A percentile compares a stretch with the other conserved stretches of the same genome.
phyloP scores from a whole-genome alignment of 352 stramenopile species.

The Pythium dissimile region DNA sequence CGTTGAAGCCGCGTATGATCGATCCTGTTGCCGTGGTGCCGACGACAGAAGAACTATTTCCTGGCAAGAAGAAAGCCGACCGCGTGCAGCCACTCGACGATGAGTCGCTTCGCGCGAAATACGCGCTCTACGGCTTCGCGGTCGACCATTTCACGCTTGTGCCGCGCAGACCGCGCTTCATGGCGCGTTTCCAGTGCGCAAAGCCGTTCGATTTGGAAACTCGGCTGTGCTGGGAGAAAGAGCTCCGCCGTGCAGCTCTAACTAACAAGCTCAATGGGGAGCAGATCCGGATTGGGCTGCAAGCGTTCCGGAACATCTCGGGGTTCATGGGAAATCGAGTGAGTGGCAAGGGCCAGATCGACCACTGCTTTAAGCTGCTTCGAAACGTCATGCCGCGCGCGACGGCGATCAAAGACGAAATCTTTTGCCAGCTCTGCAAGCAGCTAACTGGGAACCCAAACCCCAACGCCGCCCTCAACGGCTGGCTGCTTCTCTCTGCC shows the following conservation, averaged over 20 bases:
- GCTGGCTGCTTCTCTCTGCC: conserved; percentile 67
- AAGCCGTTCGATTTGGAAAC: conserved; percentile 43
- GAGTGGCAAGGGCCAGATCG: conserved; percentile 52
- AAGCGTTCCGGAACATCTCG: conserved; percentile 73
- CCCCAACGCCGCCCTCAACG: conserved; percentile 50
- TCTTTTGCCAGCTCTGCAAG: conserved; percentile 82
- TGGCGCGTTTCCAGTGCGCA: conserved; percentile 18
- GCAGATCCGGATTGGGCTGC: conserved; percentile 45
- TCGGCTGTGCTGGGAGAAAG: conserved; percentile 58
- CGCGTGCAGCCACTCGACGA: neutral
- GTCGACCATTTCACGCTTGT: conserved; percentile 34
- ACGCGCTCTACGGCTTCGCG: conserved; percentile 43
- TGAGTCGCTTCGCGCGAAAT: neutral
- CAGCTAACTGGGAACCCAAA: conserved; percentile 66
- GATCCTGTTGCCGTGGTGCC: neutral
- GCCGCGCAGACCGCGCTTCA: conserved; percentile 13
- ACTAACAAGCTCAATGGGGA: conserved; percentile 38
- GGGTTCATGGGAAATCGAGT: conserved; percentile 75
- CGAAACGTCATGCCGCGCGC: conserved; percentile 55
- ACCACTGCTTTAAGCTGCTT: conserved; percentile 74
- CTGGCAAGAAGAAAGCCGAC: neutral
- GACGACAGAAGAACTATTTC: no score
- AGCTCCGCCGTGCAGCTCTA: conserved; percentile 47
- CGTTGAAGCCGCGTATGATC: no score
- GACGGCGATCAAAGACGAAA: conserved; percentile 65